phyloP scores from a whole-genome alignment of 345 rosid genomes.

The Moricandia moricandioides region DNA sequence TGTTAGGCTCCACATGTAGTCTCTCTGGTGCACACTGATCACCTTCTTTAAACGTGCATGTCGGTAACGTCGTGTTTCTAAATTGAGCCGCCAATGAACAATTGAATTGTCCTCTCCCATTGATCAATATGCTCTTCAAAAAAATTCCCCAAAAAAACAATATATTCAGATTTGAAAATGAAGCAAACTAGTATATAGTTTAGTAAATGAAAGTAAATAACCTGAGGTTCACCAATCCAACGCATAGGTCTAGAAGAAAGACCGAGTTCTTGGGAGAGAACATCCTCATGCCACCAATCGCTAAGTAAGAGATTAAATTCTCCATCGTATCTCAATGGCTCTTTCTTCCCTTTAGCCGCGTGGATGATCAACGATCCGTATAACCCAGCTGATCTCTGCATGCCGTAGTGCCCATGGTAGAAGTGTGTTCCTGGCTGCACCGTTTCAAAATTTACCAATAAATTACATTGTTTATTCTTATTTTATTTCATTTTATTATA shows the following conservation, averaged over 20 bases:
- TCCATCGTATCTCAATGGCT: slow-evolving; percentile 65
- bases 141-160: background rate
- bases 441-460: background rate
- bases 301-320: slow-evolving; percentile 62
- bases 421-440: slow-evolving; percentile 77
- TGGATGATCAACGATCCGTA: slow-evolving; percentile 66
- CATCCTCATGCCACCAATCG: slow-evolving; percentile 78
- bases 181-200: background rate
- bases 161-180: background rate
- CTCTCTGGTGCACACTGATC: slow-evolving; percentile 66
- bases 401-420: slow-evolving; percentile 84
- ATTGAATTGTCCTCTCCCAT: slow-evolving; percentile 82
- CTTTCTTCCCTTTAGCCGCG: slow-evolving; percentile 50
- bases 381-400: slow-evolving; percentile 84
- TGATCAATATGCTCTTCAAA: slow-evolving; percentile 49
- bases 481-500: background rate
- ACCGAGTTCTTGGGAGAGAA: slow-evolving; percentile 64
- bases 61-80: slow-evolving; percentile 13
- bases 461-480: background rate
- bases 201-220: background rate
- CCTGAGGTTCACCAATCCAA: slow-evolving; percentile 89
- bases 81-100: slow-evolving; percentile 64
- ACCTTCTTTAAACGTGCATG: slow-evolving; percentile 51
- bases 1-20: slow-evolving; percentile 53
- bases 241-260: slow-evolving; percentile 66